phyloP scores from a whole-genome alignment of 306 rosid genomes.

The Vigna radiata region DNA sequence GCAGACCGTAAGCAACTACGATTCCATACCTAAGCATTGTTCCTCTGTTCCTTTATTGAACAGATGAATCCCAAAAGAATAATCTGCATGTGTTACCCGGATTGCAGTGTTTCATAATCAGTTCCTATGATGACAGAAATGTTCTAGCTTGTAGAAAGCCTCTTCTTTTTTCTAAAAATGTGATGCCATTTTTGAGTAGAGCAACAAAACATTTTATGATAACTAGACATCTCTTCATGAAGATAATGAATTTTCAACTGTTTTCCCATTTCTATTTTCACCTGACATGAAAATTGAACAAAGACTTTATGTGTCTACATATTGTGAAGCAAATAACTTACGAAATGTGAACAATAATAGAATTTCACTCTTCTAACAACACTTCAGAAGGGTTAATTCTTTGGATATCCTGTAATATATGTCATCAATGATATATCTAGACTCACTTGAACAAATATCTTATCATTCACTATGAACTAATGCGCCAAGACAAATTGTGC shows the following conservation, averaged over 20 bases:
- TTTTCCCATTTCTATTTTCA: background rate
- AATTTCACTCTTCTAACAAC: background rate
- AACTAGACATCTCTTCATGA: background rate
- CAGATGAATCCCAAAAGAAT: background rate
- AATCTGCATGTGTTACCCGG: background rate
- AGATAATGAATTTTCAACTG: background rate
- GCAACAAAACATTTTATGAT: too few species aligned
- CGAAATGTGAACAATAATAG: background rate
- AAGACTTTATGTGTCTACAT: background rate
- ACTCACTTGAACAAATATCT: background rate
- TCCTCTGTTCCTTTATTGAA: background rate
- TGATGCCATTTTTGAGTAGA: too few species aligned
- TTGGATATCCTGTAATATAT: background rate
- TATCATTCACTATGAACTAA: background rate
- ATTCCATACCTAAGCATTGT: background rate
- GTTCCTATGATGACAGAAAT: background rate
- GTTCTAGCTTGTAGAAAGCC: too few species aligned
- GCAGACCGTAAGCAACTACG: background rate
- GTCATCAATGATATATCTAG: background rate
- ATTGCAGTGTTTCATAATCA: background rate
- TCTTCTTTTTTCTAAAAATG: too few species aligned
- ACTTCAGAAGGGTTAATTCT: conserved; percentile 13
- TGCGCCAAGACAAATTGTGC: conserved; percentile 31
- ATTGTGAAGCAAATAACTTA: background rate
- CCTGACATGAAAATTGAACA: background rate